Percentiles rank a stretch among this genome's conserved stretches.
Conservation (phyloP, 768 basidiomycete species). For the Kwoniella dejecticola region DNA sequence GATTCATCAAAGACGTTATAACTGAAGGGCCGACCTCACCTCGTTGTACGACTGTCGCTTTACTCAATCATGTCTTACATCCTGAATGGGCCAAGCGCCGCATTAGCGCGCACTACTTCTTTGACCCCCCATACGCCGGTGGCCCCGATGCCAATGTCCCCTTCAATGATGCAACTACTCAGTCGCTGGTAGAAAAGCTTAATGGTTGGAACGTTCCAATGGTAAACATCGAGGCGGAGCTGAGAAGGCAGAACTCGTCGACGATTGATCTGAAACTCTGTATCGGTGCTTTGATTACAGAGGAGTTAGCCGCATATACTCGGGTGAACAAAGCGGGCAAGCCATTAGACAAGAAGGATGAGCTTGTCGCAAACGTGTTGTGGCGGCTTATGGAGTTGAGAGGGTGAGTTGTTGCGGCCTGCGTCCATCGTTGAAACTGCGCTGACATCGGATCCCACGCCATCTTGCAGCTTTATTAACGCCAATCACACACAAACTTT, state of each 20-base stretch:
- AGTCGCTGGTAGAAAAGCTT: conserved; percentile 83
- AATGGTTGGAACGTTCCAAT: conserved; percentile 86
- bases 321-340: conserved; percentile 56
- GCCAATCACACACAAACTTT: conserved; percentile 86
- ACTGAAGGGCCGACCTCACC: conserved; percentile 94
- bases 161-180: conserved; percentile 77
- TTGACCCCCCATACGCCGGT: conserved; percentile 69
- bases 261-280: conserved; percentile 96
- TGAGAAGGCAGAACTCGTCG: conserved; percentile 93
- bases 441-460: conserved; percentile 4
- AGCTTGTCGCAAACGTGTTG: conserved; percentile 95
- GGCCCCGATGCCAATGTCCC: conserved; percentile 63
- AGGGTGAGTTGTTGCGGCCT: conserved; percentile 74
- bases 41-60: conserved; percentile 82
- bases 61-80: conserved; percentile 78
- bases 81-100: conserved; percentile 77
- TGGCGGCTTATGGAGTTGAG: conserved; percentile 96
- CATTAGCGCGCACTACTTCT: conserved; percentile 61
- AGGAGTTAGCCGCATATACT: conserved; percentile 78
- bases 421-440: background rate
- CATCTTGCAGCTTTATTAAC: conserved; percentile 72
- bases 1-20: conserved; percentile 93
- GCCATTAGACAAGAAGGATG: conserved; percentile 93
- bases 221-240: conserved; percentile 83
- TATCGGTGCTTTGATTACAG: conserved; percentile 81